These are phyloP conservation scores for Rubus parviflorus DNA, from an alignment of 306 rosid species.

Conservation along the genomic window DNA sequence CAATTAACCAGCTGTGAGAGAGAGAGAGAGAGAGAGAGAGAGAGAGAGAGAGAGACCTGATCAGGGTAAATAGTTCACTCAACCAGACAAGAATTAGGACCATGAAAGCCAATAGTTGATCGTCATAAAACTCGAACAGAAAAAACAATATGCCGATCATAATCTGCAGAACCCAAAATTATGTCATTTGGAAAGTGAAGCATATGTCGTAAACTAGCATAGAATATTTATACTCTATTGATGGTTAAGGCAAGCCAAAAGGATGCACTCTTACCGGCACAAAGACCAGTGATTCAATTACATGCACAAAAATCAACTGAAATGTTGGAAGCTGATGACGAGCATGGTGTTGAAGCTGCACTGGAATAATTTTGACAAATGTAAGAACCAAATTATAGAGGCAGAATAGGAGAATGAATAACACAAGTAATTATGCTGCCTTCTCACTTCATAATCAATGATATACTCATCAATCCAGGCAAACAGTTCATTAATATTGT, in stretches of 20 bases:
- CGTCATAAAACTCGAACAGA: conserved; percentile 94
- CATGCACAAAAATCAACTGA: conserved; percentile 96
- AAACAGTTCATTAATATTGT: conserved; percentile 17
- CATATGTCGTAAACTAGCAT: background rate
- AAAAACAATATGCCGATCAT: conserved; percentile 97
- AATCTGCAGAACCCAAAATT: conserved; percentile 62
- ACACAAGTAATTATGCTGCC: conserved; percentile 19
- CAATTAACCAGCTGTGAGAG: background rate
- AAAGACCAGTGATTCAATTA: conserved; percentile 95
- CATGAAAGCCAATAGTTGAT: conserved; percentile 94
- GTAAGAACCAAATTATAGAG: conserved; percentile 26
- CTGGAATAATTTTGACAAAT: conserved; percentile 55
- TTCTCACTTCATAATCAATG: conserved; percentile 25
- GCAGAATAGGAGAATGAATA: conserved; percentile 23
- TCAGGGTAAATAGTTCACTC: conserved; percentile 89
- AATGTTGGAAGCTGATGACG: conserved; percentile 96
- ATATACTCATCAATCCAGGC: conserved; percentile 15
- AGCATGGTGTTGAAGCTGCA: conserved; percentile 99
- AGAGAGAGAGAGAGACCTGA: conserved; percentile 62
- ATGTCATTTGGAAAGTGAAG: conserved; percentile 1
- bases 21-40: background rate
- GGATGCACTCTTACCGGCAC: conserved; percentile 71
- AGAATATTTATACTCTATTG: background rate
- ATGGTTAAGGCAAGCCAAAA: background rate
- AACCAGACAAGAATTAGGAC: conserved; percentile 97